These are phyloP conservation scores for Pseudogymnoascus verrucosus DNA, from an alignment of 2,329 filamentous ascomycete genomes.

Conservation along the genomic window DNA sequence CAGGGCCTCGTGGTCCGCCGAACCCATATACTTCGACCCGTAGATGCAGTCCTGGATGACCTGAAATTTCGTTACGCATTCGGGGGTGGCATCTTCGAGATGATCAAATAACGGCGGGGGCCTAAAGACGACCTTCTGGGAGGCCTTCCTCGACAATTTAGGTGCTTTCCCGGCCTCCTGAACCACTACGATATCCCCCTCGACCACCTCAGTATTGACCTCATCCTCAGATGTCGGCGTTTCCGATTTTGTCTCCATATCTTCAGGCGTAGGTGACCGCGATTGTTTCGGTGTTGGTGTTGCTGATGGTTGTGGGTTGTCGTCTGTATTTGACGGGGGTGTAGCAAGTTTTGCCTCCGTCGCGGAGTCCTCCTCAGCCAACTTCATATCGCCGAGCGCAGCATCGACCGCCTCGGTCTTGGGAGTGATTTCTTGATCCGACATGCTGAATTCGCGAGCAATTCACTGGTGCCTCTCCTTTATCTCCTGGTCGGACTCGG, in stretches of 20 bases:
- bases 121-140: constrained; percentile 58
- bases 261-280: constrained; percentile 21
- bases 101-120: constrained; percentile 62
- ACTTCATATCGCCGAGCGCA: constrained; percentile 28
- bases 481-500: background rate
- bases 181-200: constrained; percentile 54
- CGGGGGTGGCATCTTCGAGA: constrained; percentile 68
- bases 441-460: constrained; percentile 19
- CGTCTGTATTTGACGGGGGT: constrained; percentile 11
- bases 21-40: constrained; percentile 82
- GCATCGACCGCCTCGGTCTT: constrained; percentile 25
- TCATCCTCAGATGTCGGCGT: constrained; percentile 30
- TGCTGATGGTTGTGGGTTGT: constrained; percentile 18
- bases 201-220: constrained; percentile 44
- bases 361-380: constrained; percentile 20
- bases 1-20: constrained; percentile 79
- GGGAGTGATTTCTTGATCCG: constrained; percentile 21
- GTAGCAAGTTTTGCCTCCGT: constrained; percentile 21
- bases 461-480: constrained; percentile 7
- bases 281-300: constrained; percentile 23
- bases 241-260: constrained; percentile 15
- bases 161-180: constrained; percentile 57
- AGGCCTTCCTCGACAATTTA: constrained; percentile 65
- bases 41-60: constrained; percentile 82
- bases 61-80: constrained; percentile 69